Base-by-base conservation (phyloP, 345 rosid species). In the Aquilaria malaccensis region DNA sequence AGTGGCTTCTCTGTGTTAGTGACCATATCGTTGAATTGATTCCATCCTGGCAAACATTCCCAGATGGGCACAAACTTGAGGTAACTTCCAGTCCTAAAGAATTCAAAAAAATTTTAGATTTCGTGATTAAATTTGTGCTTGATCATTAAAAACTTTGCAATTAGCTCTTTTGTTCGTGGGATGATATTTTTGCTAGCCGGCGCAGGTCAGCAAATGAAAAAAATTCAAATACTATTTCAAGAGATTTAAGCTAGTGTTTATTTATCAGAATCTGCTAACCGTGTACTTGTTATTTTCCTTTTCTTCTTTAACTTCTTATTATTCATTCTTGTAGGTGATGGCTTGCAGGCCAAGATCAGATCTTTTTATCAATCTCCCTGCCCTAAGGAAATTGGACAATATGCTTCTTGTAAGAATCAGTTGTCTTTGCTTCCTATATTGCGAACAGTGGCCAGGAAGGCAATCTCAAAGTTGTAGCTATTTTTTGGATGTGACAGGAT, bases 11-110 rank as follows among this genome's bases (percentile, higher is more conserved):
- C 55, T 76, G 85, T 55, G 97, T 90, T 37, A 80, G 95, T 58
- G 95, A 90, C 70, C 95, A 94, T 67, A 86, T 94, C 14, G 97
- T 94, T 47, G 99, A 94, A 62, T 73, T 94, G 73, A 85, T 81
- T 31, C 99, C 98, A 14, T 85, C 96, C 29, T 89, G 90, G 64
- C 97, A 94, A 75, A 88, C 94, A 30, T 86, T 84, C 63, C 87
- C 95, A 0, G 96, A 88, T 64, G 97, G 99, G 50, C 83, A 72
- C 65, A 91, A 91, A 74, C 85, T 86, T 55, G 99, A 94, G 89
- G 99, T 90, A 77, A n/a, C 13, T 43, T 13, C 13, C 12, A 52
- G 53, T 58, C 65, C 29, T 51, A 10, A 32, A 55, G 15, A 6
- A 51, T 22, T 22, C 22, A 22, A 22, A n/a, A n/a, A n/a, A n/a